phyloP scores from a whole-genome alignment of 345 rosid species.

The Brassica incana region DNA sequence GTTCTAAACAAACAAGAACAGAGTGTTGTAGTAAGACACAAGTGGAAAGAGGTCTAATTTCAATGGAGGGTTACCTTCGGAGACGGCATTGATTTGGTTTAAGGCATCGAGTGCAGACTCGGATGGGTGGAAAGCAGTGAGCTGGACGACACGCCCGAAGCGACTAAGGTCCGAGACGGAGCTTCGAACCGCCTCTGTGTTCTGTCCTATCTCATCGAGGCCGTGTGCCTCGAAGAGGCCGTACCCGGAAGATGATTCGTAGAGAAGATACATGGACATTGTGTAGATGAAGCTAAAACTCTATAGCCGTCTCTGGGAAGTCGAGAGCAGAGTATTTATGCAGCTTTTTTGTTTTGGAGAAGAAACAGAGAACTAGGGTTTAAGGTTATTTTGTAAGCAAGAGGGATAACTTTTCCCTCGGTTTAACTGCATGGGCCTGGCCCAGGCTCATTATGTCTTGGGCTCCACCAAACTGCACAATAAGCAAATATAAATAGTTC shows the following conservation, averaged over 20 bases:
- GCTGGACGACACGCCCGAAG: slow-evolving; percentile 77
- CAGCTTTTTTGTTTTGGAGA: neutral
- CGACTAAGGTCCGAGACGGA: slow-evolving; percentile 72
- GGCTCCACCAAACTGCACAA: neutral
- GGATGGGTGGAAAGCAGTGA: slow-evolving; percentile 64
- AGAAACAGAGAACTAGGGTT: slow-evolving; percentile 17
- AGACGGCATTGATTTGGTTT: slow-evolving; percentile 72
- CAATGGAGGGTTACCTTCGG: slow-evolving; percentile 55
- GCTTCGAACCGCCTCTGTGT: slow-evolving; percentile 72
- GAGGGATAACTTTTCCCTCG: slow-evolving; percentile 1
- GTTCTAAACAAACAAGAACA: neutral
- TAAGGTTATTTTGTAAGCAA: neutral
- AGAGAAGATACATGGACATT: slow-evolving; percentile 61
- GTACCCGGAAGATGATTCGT: slow-evolving; percentile 80
- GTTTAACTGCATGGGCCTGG: neutral
- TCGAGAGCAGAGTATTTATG: slow-evolving; percentile 10
- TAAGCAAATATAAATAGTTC: neutral
- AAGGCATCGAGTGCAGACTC: slow-evolving; percentile 76
- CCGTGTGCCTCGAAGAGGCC: slow-evolving; percentile 57
- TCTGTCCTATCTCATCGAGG: slow-evolving; percentile 80
- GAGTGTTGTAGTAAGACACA: neutral
- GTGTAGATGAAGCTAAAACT: slow-evolving; percentile 13
- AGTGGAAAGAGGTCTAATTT: neutral
- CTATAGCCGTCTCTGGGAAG: slow-evolving; percentile 19
- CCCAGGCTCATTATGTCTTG: neutral